These are phyloP conservation scores for Neurospora sp. DNA, from an alignment of 2,329 filamentous ascomycete genomes.

Conservation along the genomic window DNA sequence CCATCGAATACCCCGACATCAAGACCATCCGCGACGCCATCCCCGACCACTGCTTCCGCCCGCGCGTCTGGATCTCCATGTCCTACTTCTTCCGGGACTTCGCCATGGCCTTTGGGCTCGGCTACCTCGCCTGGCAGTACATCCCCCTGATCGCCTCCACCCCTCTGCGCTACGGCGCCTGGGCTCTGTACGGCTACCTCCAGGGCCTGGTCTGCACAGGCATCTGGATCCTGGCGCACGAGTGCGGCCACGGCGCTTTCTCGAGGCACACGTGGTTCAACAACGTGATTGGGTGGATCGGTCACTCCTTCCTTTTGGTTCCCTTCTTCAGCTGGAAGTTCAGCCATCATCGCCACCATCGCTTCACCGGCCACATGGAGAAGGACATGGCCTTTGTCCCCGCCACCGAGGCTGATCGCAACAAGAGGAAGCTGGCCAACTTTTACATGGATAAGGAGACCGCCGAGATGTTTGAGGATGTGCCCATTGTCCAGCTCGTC, in stretches of 20 bases:
- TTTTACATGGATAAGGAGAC: constrained; percentile 27
- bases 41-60: constrained; percentile 51
- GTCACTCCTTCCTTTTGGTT: constrained; percentile 57
- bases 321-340: constrained; percentile 68
- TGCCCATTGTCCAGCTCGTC: constrained; percentile 44
- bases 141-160: constrained; percentile 40
- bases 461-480: constrained; percentile 51
- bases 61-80: constrained; percentile 39
- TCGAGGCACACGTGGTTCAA: constrained; percentile 47
- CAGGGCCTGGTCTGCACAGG: constrained; percentile 59
- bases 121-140: constrained; percentile 41
- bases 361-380: constrained; percentile 56
- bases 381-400: constrained; percentile 59
- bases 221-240: constrained; percentile 61
- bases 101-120: constrained; percentile 35
- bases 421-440: constrained; percentile 25
- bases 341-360: constrained; percentile 60
- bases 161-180: constrained; percentile 35
- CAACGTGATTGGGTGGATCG: constrained; percentile 49
- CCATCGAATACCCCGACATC: constrained; percentile 32
- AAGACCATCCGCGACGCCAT: constrained; percentile 42
- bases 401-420: constrained; percentile 29
- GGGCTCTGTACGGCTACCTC: constrained; percentile 50
- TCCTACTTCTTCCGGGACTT: constrained; percentile 48
- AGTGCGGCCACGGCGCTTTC: constrained; percentile 61